Conservation (phyloP, 257 asterid species). For the Mitragyna speciosa region DNA sequence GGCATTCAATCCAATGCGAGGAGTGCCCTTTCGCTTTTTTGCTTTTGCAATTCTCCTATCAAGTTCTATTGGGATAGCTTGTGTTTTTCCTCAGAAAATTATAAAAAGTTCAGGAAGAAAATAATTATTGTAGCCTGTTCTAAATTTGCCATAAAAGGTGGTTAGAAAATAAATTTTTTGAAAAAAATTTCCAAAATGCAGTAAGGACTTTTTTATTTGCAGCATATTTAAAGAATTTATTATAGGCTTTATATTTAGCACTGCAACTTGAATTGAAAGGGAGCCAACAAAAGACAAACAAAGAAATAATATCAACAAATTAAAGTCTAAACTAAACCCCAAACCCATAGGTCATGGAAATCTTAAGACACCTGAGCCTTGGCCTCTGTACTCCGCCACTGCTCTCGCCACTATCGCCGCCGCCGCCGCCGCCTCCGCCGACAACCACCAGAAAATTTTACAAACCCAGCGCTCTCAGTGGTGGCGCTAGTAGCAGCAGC, state of each 20-base stretch:
- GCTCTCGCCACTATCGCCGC: conserved; percentile 28
- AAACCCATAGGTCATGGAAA: conserved; percentile 43
- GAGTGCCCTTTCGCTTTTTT: too few relatives aligned
- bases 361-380: conserved; percentile 47
- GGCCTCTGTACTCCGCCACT: conserved; percentile 47
- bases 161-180: too few relatives aligned
- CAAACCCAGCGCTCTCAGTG: conserved; percentile 57
- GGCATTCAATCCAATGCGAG: too few relatives aligned
- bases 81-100: too few relatives aligned
- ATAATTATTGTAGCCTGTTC: too few relatives aligned
- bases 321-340: not conserved
- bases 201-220: too few relatives aligned
- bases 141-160: too few relatives aligned
- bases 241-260: not conserved
- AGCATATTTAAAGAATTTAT: too few relatives aligned
- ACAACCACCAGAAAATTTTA: conserved; percentile 30
- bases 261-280: not conserved
- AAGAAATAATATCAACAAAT: not conserved
- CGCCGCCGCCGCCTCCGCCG: conserved; percentile 10
- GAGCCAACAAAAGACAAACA: not conserved
- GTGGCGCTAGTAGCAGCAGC: conserved; percentile 37
- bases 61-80: too few relatives aligned
- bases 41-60: too few relatives aligned
- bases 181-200: too few relatives aligned
- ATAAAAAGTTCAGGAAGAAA: too few relatives aligned